Percentiles rank a stretch among this genome's conserved stretches.
phyloP scores from a whole-genome alignment of 2,329 filamentous ascomycete species.

The Talaromyces amestolkiae region DNA sequence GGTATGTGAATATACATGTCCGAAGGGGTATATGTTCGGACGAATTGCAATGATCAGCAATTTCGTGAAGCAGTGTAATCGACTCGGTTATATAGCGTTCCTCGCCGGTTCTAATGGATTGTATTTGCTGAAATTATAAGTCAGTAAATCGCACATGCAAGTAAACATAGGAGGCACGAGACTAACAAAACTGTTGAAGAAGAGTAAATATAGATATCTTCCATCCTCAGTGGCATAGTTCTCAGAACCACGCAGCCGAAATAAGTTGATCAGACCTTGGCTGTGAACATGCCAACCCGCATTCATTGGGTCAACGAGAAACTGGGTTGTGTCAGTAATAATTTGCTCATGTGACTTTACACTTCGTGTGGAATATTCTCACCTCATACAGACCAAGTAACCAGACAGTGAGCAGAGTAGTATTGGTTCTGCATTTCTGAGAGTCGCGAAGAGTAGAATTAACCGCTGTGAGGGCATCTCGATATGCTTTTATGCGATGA shows the following conservation, averaged over 20 bases:
- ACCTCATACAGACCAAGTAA: constrained; percentile 15
- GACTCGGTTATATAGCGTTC: constrained; percentile 10
- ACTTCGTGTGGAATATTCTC: not conserved
- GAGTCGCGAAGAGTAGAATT: constrained; percentile 5
- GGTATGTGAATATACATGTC: constrained; percentile 6
- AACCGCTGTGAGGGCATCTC: not conserved
- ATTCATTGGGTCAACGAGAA: not conserved
- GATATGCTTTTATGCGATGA: constrained; percentile 9
- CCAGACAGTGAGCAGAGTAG: constrained; percentile 13
- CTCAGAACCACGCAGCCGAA: constrained; percentile 9
- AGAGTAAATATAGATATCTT: constrained; percentile 1
- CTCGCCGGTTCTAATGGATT: not conserved
- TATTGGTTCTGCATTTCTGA: not conserved
- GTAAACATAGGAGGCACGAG: no score
- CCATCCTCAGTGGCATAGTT: constrained; percentile 5
- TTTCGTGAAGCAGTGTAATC: not conserved
- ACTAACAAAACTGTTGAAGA: constrained; percentile 13
- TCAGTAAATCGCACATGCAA: not conserved
- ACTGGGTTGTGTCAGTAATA: not conserved
- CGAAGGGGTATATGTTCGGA: constrained; percentile 8
- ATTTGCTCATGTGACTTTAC: not conserved
- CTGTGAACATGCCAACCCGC: constrained; percentile 9
- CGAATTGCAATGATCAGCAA: not conserved
- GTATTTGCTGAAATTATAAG: not conserved
- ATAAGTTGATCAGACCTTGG: constrained; percentile 5